Evolutionary conservation across 2,329 filamentous ascomycete species (phyloP).

Genomic region (Fusarium citri): DNA sequence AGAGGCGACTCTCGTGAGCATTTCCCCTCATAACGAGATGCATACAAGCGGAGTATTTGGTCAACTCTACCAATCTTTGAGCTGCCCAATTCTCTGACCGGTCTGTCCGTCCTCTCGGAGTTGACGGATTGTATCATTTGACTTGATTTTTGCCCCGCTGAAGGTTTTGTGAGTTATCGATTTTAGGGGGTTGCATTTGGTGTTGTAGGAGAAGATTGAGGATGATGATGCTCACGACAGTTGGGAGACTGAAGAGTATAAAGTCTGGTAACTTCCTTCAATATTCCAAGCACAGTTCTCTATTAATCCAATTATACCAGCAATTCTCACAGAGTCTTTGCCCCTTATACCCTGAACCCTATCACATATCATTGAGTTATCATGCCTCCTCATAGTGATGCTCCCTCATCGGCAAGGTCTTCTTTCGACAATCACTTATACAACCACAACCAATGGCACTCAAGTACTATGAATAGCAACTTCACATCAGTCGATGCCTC

Average conservation of each 20-base stretch:
- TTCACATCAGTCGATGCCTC: constrained; percentile 49
- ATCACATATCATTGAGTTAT: not conserved
- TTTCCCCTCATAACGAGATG: constrained; percentile 28
- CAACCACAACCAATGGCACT: constrained; percentile 49
- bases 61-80: constrained; percentile 34
- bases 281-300: not conserved
- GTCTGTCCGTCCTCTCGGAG: constrained; percentile 24
- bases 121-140: constrained; percentile 28
- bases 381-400: constrained; percentile 43
- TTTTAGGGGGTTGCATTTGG: constrained; percentile 1
- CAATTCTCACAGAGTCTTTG: not conserved
- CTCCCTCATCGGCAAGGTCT: constrained; percentile 36
- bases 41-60: constrained; percentile 33
- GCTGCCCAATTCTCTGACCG: constrained; percentile 28
- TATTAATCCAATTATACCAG: not conserved
- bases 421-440: constrained; percentile 39
- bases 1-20: constrained; percentile 31
- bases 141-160: constrained; percentile 22
- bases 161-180: constrained; percentile 11
- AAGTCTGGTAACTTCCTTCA: not conserved
- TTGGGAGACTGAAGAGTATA: not conserved
- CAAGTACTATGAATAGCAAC: constrained; percentile 31
- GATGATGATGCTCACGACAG: not conserved
- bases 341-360: not conserved
- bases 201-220: constrained; percentile 3